Evolutionary conservation across 495 filamentous ascomycete genomes (phyloP).

Genomic region (Penicillium lagena): DNA sequence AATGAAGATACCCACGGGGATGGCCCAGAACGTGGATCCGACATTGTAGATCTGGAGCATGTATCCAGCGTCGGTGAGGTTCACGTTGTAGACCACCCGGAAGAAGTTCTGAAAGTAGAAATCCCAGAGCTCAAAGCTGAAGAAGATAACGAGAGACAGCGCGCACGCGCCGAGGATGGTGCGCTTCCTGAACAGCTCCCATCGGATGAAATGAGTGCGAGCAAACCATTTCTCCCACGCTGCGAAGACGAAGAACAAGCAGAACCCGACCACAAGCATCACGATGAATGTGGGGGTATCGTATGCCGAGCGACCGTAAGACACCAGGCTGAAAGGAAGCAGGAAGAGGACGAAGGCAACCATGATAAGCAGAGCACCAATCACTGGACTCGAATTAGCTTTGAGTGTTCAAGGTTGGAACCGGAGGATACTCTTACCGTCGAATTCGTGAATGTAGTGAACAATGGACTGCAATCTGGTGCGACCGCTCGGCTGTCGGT

Average conservation of each 20-base stretch:
- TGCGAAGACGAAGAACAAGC: constrained; percentile 49
- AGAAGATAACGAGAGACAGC: constrained; percentile 46
- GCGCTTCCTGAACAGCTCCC: constrained; percentile 51
- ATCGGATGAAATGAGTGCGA: constrained; percentile 56
- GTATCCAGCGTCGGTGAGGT: constrained; percentile 53
- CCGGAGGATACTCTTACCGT: constrained; percentile 29
- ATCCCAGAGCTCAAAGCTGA: constrained; percentile 64
- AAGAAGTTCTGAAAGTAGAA: constrained; percentile 63
- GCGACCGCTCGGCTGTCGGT: constrained; percentile 30
- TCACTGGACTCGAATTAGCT: constrained; percentile 17
- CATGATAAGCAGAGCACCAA: constrained; percentile 54
- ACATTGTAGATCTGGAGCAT: constrained; percentile 65
- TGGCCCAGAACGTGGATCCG: constrained; percentile 57
- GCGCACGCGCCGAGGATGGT: constrained; percentile 60
- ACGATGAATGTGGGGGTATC: constrained; percentile 45
- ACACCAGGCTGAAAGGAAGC: constrained; percentile 53
- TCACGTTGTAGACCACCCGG: constrained; percentile 61
- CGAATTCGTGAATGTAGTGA: constrained; percentile 56
- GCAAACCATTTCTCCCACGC: constrained; percentile 53
- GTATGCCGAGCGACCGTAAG: constrained; percentile 43
- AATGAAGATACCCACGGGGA: constrained; percentile 53
- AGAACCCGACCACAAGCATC: constrained; percentile 50
- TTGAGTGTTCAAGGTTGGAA: not conserved
- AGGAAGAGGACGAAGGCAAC: constrained; percentile 58
- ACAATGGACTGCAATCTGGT: constrained; percentile 39